Evolutionary conservation across 805 yeast genomes (phyloP).

Genomic region (Sugiyamaella qingdaonensis): DNA sequence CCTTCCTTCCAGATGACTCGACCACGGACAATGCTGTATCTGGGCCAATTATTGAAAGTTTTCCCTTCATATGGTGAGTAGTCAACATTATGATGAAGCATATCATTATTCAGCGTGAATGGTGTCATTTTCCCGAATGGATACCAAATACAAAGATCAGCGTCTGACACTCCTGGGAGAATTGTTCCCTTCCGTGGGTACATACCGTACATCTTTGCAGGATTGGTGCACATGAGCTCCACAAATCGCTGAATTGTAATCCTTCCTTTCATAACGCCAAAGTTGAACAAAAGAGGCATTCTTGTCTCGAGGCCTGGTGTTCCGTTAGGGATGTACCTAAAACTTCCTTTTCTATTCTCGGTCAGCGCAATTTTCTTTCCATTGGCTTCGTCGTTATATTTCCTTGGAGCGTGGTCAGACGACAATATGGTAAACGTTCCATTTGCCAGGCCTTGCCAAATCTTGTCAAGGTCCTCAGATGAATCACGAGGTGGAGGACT

Average conservation of each 20-base stretch:
- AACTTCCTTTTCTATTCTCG: background rate
- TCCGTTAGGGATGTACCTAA: background rate
- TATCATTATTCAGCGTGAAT: background rate
- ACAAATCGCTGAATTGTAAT: background rate
- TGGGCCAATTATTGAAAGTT: background rate
- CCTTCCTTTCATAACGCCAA: background rate
- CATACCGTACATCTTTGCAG: conserved; percentile 18
- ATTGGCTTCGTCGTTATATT: conserved; percentile 23
- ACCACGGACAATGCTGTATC: background rate
- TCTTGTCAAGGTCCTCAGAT: background rate
- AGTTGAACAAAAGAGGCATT: background rate
- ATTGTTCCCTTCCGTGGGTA: background rate
- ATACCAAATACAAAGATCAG: background rate
- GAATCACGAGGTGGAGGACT: background rate
- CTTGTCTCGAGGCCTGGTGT: conserved; percentile 1
- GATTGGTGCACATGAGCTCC: conserved; percentile 31
- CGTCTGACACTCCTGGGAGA: conserved; percentile 1
- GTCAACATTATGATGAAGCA: background rate
- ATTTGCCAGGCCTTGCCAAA: background rate
- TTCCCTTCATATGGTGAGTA: background rate
- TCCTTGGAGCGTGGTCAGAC: background rate
- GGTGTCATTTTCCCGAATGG: conserved; percentile 9
- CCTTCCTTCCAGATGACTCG: background rate
- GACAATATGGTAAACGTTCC: background rate
- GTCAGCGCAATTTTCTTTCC: conserved; percentile 39